These are phyloP conservation scores for Agapanthus africanus DNA, from an alignment of 106 monocot genomes.

Conservation along the genomic window DNA sequence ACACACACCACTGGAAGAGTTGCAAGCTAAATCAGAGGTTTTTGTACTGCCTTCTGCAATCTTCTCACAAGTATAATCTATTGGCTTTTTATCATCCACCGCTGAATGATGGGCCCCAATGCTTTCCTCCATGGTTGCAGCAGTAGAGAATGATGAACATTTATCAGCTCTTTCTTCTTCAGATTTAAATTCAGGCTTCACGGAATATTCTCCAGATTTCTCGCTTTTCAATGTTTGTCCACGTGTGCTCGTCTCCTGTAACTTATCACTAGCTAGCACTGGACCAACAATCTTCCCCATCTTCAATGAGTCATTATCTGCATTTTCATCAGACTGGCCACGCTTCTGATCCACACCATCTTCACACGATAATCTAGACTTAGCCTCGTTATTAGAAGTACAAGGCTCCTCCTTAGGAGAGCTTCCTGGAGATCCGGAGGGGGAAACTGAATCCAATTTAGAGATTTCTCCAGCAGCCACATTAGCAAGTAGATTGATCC, in stretches of 20 bases:
- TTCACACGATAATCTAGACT: slow-evolving; percentile 23
- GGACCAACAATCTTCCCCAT: slow-evolving; percentile 15
- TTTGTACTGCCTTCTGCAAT: slow-evolving; percentile 21
- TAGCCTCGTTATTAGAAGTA: slow-evolving; percentile 25
- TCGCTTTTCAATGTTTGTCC: slow-evolving; percentile 20
- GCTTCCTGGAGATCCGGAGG: slow-evolving; percentile 32
- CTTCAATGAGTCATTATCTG: slow-evolving; percentile 21
- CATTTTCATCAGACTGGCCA: slow-evolving; percentile 19
- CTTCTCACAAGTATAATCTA: slow-evolving; percentile 21
- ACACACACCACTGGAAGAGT: slow-evolving; percentile 12
- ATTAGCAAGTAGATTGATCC: slow-evolving; percentile 75
- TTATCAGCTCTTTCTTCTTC: slow-evolving; percentile 10
- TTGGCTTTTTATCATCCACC: slow-evolving; percentile 21
- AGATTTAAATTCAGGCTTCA: slow-evolving; percentile 7
- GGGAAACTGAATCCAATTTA: slow-evolving; percentile 43
- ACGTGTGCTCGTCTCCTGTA: slow-evolving; percentile 1
- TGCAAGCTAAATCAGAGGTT: slow-evolving; percentile 7
- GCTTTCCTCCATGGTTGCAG: slow-evolving; percentile 8
- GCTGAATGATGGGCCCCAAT: slow-evolving; percentile 7
- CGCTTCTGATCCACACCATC: slow-evolving; percentile 9
- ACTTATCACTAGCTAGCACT: slow-evolving; percentile 17
- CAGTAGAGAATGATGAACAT: background rate
- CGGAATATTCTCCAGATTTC: slow-evolving; percentile 16
- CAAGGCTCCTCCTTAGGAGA: slow-evolving; percentile 23
- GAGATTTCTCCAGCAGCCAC: slow-evolving; percentile 78